A percentile compares a stretch with the other conserved stretches of the same genome.
Evolutionary conservation across 164 flowering plant genomes (phyloP).

Genomic region (Chimonanthus praecox): DNA sequence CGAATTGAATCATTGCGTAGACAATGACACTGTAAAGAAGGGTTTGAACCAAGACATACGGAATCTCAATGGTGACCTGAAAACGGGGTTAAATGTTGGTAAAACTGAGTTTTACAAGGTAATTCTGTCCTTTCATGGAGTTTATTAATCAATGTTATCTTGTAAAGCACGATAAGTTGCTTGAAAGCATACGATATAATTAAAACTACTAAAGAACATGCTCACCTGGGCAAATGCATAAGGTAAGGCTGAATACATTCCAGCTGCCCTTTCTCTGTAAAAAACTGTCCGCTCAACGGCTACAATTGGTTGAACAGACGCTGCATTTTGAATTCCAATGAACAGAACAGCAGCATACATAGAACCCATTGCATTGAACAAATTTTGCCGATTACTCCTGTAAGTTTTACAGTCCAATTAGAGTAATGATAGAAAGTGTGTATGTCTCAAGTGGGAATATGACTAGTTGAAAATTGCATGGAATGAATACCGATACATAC

Average conservation of each 20-base stretch:
- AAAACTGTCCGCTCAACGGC: slow-evolving; percentile 30
- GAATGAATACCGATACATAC: slow-evolving; percentile 7
- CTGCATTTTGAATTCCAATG: slow-evolving; percentile 21
- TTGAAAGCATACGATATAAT: not conserved
- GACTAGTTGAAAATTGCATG: not conserved
- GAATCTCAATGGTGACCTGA: slow-evolving; percentile 33
- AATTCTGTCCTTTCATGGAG: not conserved
- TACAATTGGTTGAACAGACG: slow-evolving; percentile 32
- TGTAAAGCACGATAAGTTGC: not conserved
- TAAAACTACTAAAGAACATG: too few species aligned
- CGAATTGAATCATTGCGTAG: slow-evolving; percentile 38
- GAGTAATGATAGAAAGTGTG: not conserved
- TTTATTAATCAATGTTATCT: not conserved
- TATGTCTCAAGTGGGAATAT: not conserved
- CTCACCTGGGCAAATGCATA: slow-evolving; percentile 34
- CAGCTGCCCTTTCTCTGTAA: slow-evolving; percentile 36
- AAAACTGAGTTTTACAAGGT: not conserved
- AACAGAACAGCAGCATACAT: slow-evolving; percentile 27
- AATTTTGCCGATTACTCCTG: slow-evolving; percentile 19
- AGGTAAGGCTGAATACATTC: slow-evolving; percentile 36
- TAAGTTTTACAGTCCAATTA: not conserved
- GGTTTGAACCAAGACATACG: slow-evolving; percentile 27
- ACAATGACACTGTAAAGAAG: slow-evolving; percentile 26
- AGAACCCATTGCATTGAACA: slow-evolving; percentile 24
- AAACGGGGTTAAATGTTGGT: not conserved